Evolutionary conservation across 148 eudicot genomes (phyloP).

Genomic region (Fagopyrum esculentum): DNA sequence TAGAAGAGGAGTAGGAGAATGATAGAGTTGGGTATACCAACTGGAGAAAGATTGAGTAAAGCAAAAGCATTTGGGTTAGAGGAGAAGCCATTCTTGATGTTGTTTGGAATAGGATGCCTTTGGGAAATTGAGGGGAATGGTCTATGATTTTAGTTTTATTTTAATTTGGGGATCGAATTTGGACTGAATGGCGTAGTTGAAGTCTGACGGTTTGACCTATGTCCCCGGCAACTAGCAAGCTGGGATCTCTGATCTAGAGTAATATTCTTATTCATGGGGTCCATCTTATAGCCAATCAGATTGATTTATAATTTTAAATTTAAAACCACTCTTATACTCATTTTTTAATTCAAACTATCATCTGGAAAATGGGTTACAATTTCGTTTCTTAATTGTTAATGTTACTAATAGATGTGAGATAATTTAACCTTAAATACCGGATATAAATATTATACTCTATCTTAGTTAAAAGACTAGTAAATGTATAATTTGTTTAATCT

Average conservation of each 20-base stretch:
- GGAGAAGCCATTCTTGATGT: neutral
- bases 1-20: neutral
- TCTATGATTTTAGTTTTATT: too few species aligned
- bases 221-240: neutral
- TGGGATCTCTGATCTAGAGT: neutral
- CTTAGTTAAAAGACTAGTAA: too few species aligned
- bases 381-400: too few species aligned
- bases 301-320: neutral
- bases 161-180: neutral
- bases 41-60: conserved; percentile 8
- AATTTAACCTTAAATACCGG: too few species aligned
- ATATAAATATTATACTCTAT: too few species aligned
- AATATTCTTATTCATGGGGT: conserved; percentile 18
- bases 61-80: neutral
- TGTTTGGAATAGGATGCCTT: neutral
- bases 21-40: neutral
- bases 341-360: too few species aligned
- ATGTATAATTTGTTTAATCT: too few species aligned
- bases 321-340: too few species aligned
- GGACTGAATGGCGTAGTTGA: neutral
- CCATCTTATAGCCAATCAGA: conserved; percentile 27
- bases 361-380: too few species aligned
- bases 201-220: neutral
- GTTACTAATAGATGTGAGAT: too few species aligned
- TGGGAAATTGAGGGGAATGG: neutral